Conservation (phyloP, 345 rosid genomes). For the Populus deltoides region DNA sequence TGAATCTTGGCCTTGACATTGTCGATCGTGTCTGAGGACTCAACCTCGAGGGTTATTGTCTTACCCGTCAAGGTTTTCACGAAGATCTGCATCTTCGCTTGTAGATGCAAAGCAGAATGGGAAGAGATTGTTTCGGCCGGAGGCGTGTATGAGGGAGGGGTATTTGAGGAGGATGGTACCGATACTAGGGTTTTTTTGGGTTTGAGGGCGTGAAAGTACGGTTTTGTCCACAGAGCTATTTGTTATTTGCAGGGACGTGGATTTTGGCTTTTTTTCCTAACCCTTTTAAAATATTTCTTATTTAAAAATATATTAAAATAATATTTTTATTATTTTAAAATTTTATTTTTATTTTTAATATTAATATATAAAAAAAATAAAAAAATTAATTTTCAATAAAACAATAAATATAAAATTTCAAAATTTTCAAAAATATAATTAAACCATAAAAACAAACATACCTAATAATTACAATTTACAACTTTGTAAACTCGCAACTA, state of each 20-base stretch:
- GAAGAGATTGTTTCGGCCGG: neutral
- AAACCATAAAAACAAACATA: too few relatives aligned
- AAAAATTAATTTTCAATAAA: too few relatives aligned
- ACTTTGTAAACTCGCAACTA: too few relatives aligned
- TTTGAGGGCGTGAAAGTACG: neutral
- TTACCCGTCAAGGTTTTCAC: constrained; percentile 28
- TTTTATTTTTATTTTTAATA: too few relatives aligned
- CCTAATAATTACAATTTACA: too few relatives aligned
- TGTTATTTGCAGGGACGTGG: neutral
- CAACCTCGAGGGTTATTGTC: constrained; percentile 26
- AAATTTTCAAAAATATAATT: too few relatives aligned
- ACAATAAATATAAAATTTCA: too few relatives aligned
- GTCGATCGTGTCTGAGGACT: constrained; percentile 23
- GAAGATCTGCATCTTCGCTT: constrained; percentile 27
- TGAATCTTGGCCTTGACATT: constrained; percentile 31
- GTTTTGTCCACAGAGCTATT: neutral
- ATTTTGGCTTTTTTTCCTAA: neutral
- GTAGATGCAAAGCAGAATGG: neutral
- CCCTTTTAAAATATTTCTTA: too few relatives aligned
- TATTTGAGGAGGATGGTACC: neutral
- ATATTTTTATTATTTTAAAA: too few relatives aligned
- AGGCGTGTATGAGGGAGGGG: neutral
- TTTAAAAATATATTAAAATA: too few relatives aligned
- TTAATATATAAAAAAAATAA: too few relatives aligned
- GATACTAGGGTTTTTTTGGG: neutral